Conservation (phyloP, 2,329 filamentous ascomycete species). For the Biscogniauxia marginata region DNA sequence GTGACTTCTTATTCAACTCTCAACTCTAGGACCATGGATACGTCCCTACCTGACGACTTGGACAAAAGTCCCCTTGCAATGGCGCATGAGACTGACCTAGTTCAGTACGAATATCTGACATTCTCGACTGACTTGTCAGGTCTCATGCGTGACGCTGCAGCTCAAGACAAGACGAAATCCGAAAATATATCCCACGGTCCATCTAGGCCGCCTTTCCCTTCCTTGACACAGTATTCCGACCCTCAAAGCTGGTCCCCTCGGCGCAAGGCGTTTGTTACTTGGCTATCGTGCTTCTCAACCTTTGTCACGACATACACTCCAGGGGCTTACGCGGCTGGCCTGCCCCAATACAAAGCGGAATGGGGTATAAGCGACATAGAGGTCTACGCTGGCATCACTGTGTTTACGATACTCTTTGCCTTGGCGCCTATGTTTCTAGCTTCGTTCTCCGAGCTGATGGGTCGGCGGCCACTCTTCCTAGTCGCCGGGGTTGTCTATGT, state of each 20-base stretch:
- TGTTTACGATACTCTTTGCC: conserved; percentile 3
- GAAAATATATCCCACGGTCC: not conserved
- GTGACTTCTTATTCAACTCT: no score
- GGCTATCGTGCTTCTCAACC: conserved; percentile 1
- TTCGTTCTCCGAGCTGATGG: conserved; percentile 2
- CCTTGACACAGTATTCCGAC: not conserved
- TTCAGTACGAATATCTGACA: not conserved
- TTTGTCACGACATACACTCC: conserved; percentile 5
- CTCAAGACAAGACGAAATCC: not conserved
- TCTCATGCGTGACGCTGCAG: not conserved
- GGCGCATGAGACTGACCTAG: no score
- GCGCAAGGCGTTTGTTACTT: conserved; percentile 1
- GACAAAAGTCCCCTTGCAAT: no score
- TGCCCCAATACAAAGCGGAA: not conserved
- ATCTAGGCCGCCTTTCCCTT: not conserved
- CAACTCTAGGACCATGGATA: no score
- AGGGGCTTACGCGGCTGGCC: conserved; percentile 1
- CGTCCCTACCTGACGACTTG: no score
- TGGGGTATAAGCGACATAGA: no score
- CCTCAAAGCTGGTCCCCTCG: not conserved
- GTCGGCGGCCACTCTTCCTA: conserved; percentile 1
- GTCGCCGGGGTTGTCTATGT: conserved; percentile 1
- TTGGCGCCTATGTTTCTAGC: conserved; percentile 5
- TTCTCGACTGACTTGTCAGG: not conserved
- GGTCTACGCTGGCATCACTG: conserved; percentile 1